Evolutionary conservation across 306 rosid genomes (phyloP).

Genomic region (Quercus aquifolioides): DNA sequence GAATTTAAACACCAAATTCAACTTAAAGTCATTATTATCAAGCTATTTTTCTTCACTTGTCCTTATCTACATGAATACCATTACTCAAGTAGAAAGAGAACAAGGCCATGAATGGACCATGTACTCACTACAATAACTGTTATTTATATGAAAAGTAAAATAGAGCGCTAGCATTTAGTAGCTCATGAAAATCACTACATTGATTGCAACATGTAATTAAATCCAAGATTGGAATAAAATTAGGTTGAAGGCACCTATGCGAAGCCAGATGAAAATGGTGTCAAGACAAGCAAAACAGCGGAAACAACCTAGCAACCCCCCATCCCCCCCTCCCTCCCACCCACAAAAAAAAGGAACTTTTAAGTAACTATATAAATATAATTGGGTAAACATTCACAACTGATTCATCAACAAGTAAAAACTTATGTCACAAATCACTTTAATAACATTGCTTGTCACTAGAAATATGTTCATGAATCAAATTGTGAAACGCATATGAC

Average conservation of each 20-base stretch:
- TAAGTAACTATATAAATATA: neutral
- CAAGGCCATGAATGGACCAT: neutral
- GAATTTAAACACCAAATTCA: neutral
- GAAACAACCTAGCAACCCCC: neutral
- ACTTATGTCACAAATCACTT: neutral
- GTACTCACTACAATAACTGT: neutral
- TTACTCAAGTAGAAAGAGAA: neutral
- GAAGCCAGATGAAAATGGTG: neutral
- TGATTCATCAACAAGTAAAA: neutral
- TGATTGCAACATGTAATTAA: neutral
- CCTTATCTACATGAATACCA: neutral
- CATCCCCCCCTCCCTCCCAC: too few species aligned
- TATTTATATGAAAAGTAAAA: neutral
- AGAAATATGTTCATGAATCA: neutral
- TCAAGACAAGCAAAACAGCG: neutral
- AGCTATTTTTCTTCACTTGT: neutral
- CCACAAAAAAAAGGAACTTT: too few species aligned
- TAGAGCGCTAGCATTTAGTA: neutral
- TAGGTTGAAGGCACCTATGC: neutral
- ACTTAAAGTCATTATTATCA: neutral
- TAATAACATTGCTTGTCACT: neutral
- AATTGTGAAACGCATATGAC: neutral
- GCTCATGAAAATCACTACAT: neutral
- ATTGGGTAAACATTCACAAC: neutral
- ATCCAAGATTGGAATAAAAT: neutral